Evolutionary conservation across 2,329 filamentous ascomycete species (phyloP), one percentile per base, ranked within the genome.

Genomic region (Fusarium proliferatum): DNA sequence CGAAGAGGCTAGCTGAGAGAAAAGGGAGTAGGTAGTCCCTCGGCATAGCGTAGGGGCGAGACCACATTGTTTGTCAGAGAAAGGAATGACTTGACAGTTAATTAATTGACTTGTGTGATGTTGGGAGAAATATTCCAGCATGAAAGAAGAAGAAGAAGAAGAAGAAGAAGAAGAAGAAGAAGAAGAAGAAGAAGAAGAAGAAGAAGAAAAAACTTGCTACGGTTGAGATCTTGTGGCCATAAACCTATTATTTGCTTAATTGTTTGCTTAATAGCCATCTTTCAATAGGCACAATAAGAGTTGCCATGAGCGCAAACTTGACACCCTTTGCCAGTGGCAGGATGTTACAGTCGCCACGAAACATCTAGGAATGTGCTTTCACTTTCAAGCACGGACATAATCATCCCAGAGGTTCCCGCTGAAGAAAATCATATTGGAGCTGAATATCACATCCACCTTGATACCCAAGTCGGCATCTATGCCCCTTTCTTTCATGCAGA

Each of bases 1-100:
- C 26, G 60, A 80, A 78, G 26, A 80, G 68, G 16, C 61, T 65
- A 43, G 48, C 36, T 16, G 71, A 71, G 21, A 79, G 72, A 23
- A 79, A 74, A 6, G 69, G 73, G 12, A 79, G 64, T 33, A 79
- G 60, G 41, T 56, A 67, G 30, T 41, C 28, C 2, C 49, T 23
- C 9, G 76, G 61, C 11, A 79, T 49, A 30, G 67, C 72, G 43
- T 53, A 68, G 16, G 62, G 53, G 39, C 53, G 67, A 36, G 64
- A 46, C 41, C 58, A 46, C 71, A 77, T 76, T 19, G 26, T 63
- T 46, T 36, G 55, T 9, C 17, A n/a, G 53, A 34, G 28, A 39
- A 45, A 59, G 26, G 41, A 36, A 21, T 49, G 36, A 36, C 39
- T 59, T 46, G 38, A 49, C 36, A 39, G 33, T 48, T 28, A 11